phyloP scores from a whole-genome alignment of 495 filamentous ascomycete species.

The Neurospora sp. region DNA sequence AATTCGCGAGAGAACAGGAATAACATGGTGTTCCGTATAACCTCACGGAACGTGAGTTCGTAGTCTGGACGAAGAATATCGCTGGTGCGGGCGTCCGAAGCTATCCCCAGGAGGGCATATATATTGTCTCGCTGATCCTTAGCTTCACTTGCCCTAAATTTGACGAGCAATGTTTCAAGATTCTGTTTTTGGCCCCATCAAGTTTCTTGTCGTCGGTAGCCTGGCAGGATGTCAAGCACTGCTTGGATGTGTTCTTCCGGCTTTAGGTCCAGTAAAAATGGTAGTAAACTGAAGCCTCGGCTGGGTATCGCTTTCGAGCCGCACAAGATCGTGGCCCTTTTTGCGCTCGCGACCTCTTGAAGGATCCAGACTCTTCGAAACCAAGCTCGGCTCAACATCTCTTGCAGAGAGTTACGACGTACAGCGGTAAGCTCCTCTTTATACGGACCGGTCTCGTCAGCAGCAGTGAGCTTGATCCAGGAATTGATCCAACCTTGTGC shows the following conservation, averaged over 20 bases:
- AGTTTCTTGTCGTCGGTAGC: slow-evolving; percentile 11
- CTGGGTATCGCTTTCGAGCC: slow-evolving; percentile 15
- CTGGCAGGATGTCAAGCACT: slow-evolving; percentile 28
- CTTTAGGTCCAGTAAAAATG: slow-evolving; percentile 8
- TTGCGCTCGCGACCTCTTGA: slow-evolving; percentile 12
- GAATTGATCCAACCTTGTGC: neutral
- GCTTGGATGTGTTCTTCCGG: slow-evolving; percentile 14
- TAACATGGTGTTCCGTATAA: too few species aligned
- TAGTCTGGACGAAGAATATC: neutral
- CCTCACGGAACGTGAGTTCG: too few species aligned
- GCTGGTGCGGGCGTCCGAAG: slow-evolving; percentile 5
- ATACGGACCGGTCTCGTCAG: neutral
- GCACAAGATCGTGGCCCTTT: slow-evolving; percentile 4
- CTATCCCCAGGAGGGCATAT: slow-evolving; percentile 26
- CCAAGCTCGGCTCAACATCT: slow-evolving; percentile 4
- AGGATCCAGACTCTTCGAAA: slow-evolving; percentile 16
- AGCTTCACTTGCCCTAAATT: slow-evolving; percentile 22
- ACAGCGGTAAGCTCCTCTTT: neutral
- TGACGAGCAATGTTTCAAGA: slow-evolving; percentile 20
- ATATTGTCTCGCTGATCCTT: slow-evolving; percentile 21
- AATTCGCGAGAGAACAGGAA: too few species aligned
- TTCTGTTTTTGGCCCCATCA: slow-evolving; percentile 19
- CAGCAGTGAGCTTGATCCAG: neutral
- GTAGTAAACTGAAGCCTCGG: slow-evolving; percentile 18
- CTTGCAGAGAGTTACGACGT: slow-evolving; percentile 7